Evolutionary conservation across 1,139 yeast genomes (phyloP).

Genomic region (Candida sanyaensis): DNA sequence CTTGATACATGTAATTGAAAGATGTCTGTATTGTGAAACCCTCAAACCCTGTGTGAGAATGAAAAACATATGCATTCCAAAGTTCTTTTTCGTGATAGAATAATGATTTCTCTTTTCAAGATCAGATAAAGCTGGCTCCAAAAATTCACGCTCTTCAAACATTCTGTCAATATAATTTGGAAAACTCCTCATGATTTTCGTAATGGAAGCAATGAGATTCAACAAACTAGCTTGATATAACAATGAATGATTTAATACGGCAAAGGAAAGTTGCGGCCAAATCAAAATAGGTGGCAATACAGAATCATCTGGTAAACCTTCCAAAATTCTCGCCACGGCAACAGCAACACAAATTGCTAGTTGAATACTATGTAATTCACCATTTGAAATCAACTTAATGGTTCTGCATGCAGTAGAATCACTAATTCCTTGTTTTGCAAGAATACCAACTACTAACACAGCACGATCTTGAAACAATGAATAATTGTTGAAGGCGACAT

Average conservation of each 20-base stretch:
- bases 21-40: slow-evolving; percentile 59
- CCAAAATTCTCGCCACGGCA: slow-evolving; percentile 60
- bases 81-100: slow-evolving; percentile 44
- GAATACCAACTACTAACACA: slow-evolving; percentile 67
- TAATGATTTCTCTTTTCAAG: slow-evolving; percentile 50
- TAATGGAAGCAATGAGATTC: slow-evolving; percentile 31
- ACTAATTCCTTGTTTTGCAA: slow-evolving; percentile 64
- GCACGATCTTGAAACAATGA: slow-evolving; percentile 76
- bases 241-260: slow-evolving; percentile 33
- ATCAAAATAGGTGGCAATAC: slow-evolving; percentile 57
- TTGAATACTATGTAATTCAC: slow-evolving; percentile 30
- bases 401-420: slow-evolving; percentile 59
- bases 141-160: slow-evolving; percentile 37
- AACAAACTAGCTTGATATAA: slow-evolving; percentile 59
- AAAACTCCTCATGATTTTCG: slow-evolving; percentile 27
- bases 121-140: slow-evolving; percentile 44
- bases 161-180: slow-evolving; percentile 29
- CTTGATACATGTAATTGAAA: slow-evolving; percentile 55
- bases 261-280: slow-evolving; percentile 59
- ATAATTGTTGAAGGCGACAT: slow-evolving; percentile 60
- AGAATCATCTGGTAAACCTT: slow-evolving; percentile 61
- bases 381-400: slow-evolving; percentile 26
- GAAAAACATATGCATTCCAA: slow-evolving; percentile 57
- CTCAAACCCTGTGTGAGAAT: slow-evolving; percentile 64
- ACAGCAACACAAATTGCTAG: slow-evolving; percentile 39